Base-by-base conservation (phyloP, 139 green algal genomes). In the Picochlorum sp. region DNA sequence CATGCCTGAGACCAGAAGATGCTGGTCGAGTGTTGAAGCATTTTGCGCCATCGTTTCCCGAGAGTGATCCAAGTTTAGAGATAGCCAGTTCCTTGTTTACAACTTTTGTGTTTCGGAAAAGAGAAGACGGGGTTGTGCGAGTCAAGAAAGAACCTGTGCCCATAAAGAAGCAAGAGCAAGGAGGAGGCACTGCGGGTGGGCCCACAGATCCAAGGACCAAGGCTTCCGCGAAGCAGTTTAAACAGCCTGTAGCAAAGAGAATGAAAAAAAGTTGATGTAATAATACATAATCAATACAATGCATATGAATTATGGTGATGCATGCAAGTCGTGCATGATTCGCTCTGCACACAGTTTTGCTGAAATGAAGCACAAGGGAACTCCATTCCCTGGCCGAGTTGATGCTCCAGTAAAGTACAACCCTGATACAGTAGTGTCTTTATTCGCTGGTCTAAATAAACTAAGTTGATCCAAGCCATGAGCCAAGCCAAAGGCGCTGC, bases 381-480 rank as follows among this genome's bases (percentile, higher is more conserved):
- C 87, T 15, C 88, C 88, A 66, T 96, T 95, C 34, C 88, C 88
- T 2, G 88, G 88, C 14, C 86, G 74, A 1, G 79, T 84, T 49
- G 71, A 85, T 9, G 88, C 86, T 1, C 88, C 88, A 13, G 85
- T 74, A 44, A 88, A 85, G 71, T 90, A 92, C 57, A 96, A 68
- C 1, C 88, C 87, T 8, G 60, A 18, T 18, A 88, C 37, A 54
- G 68, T 50, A 8, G 30, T 4, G 52, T 85, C 73, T 65, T 81
- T 74, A 13, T 64, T 72, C 23, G 34, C 28, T 4, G 70, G 70
- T 51, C 70, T 65, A 44, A 96, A 83, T 4, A 82, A n/a, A 2
- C 79, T 77, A 21, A 96, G 80, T 75, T 96, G 89, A 45, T 77
- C 32, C 45, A 96, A 62, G 6, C 85, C 82, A 66, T 96, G 89